These are phyloP conservation scores for Exophiala mesophila DNA, from an alignment of 2,329 filamentous ascomycete genomes.

Conservation along the genomic window DNA sequence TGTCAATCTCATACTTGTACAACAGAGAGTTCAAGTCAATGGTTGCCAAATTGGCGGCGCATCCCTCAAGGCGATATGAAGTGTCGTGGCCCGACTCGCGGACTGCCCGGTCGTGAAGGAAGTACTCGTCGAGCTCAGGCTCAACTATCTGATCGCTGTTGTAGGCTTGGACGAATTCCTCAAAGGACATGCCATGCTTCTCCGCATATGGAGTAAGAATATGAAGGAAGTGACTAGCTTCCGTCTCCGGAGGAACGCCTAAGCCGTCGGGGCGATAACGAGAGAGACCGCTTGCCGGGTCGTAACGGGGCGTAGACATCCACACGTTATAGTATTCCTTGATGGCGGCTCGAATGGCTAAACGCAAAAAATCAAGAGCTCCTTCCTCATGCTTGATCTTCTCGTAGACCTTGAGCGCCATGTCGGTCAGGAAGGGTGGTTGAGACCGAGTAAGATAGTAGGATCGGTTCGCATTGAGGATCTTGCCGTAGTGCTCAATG, in stretches of 20 bases:
- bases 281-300: conserved; percentile 72
- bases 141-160: conserved; percentile 72
- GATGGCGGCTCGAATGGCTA: conserved; percentile 81
- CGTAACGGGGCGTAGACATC: conserved; percentile 72
- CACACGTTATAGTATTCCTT: conserved; percentile 94
- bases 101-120: conserved; percentile 90
- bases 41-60: conserved; percentile 83
- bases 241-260: conserved; percentile 87
- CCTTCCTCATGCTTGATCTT: conserved; percentile 82
- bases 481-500: conserved; percentile 97
- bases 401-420: conserved; percentile 90
- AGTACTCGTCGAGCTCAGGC: conserved; percentile 90
- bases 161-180: conserved; percentile 84
- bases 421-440: conserved; percentile 94
- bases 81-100: conserved; percentile 97
- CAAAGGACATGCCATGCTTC: conserved; percentile 76
- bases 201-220: conserved; percentile 74
- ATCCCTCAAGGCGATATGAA: conserved; percentile 82
- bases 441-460: conserved; percentile 95
- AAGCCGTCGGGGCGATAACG: conserved; percentile 77
- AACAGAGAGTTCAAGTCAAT: conserved; percentile 91
- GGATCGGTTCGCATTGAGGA: conserved; percentile 90
- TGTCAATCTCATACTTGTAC: conserved; percentile 96
- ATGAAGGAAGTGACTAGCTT: conserved; percentile 80
- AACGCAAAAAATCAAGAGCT: conserved; percentile 73